Percentiles rank a stretch among this genome's conserved stretches.
These are phyloP conservation scores for Pleurostoma richardsiae DNA, from an alignment of 2,329 filamentous ascomycete genomes.

Conservation along the genomic window DNA sequence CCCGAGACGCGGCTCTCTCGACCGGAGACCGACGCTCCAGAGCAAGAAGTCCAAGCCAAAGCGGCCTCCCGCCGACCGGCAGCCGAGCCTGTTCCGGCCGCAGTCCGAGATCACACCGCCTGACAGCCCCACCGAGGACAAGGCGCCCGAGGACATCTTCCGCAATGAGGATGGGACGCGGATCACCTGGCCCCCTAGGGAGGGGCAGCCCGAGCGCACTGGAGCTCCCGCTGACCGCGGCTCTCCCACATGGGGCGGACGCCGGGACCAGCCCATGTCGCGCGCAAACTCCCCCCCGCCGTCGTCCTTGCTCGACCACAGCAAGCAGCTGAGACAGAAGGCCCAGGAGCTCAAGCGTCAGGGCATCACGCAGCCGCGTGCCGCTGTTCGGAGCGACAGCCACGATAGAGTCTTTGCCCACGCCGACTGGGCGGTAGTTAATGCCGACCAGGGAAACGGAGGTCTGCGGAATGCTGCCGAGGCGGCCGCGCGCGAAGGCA, in stretches of 20 bases:
- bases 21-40: slow-evolving; percentile 15
- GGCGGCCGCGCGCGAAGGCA: slow-evolving; percentile 66
- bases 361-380: slow-evolving; percentile 51
- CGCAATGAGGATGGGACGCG: slow-evolving; percentile 53
- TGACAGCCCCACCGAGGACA: slow-evolving; percentile 47
- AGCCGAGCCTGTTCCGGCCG: slow-evolving; percentile 49
- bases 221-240: slow-evolving; percentile 68
- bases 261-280: slow-evolving; percentile 73
- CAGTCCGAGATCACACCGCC: slow-evolving; percentile 47
- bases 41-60: slow-evolving; percentile 13
- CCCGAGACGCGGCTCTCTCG: slow-evolving; percentile 27
- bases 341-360: slow-evolving; percentile 52
- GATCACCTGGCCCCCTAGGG: slow-evolving; percentile 46
- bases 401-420: slow-evolving; percentile 68
- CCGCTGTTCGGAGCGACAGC: slow-evolving; percentile 51
- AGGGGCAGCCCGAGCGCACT: slow-evolving; percentile 31
- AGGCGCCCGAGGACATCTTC: slow-evolving; percentile 41
- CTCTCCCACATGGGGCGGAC: slow-evolving; percentile 71
- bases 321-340: slow-evolving; percentile 47
- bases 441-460: slow-evolving; percentile 86
- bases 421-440: slow-evolving; percentile 78
- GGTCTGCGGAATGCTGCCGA: slow-evolving; percentile 85
- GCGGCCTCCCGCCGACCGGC: slow-evolving; percentile 25
- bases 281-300: slow-evolving; percentile 70
- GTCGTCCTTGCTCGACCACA: slow-evolving; percentile 68